Evolutionary conservation across 2,329 filamentous ascomycete species (phyloP).

Genomic region (Nemania sp.): DNA sequence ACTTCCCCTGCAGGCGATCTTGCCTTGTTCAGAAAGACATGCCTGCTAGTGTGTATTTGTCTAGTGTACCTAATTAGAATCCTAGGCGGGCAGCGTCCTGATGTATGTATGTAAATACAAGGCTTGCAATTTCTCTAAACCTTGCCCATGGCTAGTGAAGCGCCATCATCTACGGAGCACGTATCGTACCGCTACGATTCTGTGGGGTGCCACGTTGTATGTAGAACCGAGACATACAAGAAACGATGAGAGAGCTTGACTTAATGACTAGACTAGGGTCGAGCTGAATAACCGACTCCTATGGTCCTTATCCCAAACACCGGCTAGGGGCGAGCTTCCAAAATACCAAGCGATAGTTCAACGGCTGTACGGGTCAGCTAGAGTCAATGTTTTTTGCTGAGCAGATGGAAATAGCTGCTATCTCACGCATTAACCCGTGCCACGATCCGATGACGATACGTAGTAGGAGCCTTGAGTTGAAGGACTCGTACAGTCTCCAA

Average conservation of each 20-base stretch:
- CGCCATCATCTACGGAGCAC: conserved; percentile 16
- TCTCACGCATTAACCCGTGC: conserved; percentile 9
- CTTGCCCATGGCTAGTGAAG: conserved; percentile 28
- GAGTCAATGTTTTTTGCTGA: too few relatives aligned
- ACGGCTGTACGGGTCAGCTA: too few relatives aligned
- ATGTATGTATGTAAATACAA: too few relatives aligned
- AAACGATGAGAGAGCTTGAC: conserved; percentile 10
- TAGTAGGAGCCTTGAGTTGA: neutral
- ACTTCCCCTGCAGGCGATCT: conserved; percentile 19
- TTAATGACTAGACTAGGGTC: conserved; percentile 15
- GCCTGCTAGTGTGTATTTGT: conserved; percentile 13
- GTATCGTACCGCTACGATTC: conserved; percentile 20
- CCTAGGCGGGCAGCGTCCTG: neutral
- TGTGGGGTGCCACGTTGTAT: conserved; percentile 39
- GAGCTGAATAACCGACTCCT: conserved; percentile 22
- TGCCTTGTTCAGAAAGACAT: conserved; percentile 20
- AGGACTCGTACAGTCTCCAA: conserved; percentile 12
- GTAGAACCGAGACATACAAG: conserved; percentile 26
- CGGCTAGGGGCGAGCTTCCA: neutral
- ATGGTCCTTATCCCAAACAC: neutral
- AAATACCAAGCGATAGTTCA: neutral
- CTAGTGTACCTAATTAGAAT: neutral
- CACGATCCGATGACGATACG: conserved; percentile 6
- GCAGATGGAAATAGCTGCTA: too few relatives aligned
- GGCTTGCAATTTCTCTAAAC: conserved; percentile 30